Evolutionary conservation across 441 rosid species (phyloP).

Genomic region (Euphorbia celastroides): DNA sequence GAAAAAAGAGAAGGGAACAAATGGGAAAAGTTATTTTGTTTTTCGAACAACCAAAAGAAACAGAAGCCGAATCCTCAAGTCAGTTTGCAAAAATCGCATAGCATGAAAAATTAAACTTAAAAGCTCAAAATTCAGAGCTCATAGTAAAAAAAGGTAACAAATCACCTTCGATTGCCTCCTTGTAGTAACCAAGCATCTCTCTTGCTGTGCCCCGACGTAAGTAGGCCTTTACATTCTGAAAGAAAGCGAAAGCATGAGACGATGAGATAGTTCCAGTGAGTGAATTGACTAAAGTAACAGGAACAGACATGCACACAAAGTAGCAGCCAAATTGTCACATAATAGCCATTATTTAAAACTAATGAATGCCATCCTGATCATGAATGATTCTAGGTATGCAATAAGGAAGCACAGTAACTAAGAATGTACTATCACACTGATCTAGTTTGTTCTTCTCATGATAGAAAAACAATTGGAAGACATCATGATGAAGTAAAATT

Average conservation of each 20-base stretch:
- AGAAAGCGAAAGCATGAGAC: conserved; percentile 8
- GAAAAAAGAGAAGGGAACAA: too few species aligned
- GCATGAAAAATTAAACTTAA: conserved; percentile 29
- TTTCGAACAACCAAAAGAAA: too few species aligned
- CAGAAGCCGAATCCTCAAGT: too few species aligned
- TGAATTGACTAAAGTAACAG: neutral
- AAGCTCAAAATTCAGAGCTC: conserved; percentile 3
- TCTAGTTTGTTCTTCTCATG: neutral
- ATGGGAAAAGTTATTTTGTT: too few species aligned
- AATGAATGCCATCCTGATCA: neutral
- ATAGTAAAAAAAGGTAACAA: neutral
- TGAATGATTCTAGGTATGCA: neutral
- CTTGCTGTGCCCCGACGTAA: conserved; percentile 96
- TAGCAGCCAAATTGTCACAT: neutral
- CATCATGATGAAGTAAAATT: too few species aligned
- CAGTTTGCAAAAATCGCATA: too few species aligned
- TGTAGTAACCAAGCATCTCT: conserved; percentile 71
- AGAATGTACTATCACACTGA: neutral
- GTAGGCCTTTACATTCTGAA: too few species aligned
- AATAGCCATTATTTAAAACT: neutral
- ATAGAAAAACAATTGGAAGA: neutral
- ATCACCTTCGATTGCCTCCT: conserved; percentile 85
- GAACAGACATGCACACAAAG: neutral
- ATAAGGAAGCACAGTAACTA: neutral
- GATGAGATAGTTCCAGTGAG: conserved; percentile 2